These are phyloP conservation scores for Mortierella sp. DNA, from an alignment of 371 early-diverging fungal species.

Conservation along the genomic window DNA sequence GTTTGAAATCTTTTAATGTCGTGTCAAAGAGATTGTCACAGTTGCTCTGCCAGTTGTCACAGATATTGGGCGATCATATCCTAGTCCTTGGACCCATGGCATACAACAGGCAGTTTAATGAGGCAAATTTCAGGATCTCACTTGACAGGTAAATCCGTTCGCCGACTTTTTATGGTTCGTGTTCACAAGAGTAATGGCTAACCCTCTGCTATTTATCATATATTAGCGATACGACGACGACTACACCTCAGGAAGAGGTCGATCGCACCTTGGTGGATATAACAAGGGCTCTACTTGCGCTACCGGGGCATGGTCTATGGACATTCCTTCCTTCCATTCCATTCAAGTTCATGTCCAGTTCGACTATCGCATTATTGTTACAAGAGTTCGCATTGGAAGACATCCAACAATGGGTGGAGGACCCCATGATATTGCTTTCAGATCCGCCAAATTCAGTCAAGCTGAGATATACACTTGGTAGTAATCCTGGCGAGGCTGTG, in stretches of 20 bases:
- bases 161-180: not conserved
- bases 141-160: conserved; percentile 24
- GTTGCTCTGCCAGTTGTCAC: conserved; percentile 56
- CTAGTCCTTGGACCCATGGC: conserved; percentile 42
- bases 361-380: conserved; percentile 54
- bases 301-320: conserved; percentile 56
- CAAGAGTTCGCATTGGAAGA: conserved; percentile 42
- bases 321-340: conserved; percentile 66
- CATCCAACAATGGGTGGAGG: conserved; percentile 22
- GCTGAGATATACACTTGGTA: conserved; percentile 41
- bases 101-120: not conserved
- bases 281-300: conserved; percentile 36
- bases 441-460: conserved; percentile 36
- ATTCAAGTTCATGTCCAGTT: conserved; percentile 60
- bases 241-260: conserved; percentile 20
- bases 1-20: conserved; percentile 11
- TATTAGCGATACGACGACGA: conserved; percentile 12
- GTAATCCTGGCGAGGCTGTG: conserved; percentile 40
- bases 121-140: conserved; percentile 2
- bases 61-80: conserved; percentile 48
- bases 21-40: conserved; percentile 63
- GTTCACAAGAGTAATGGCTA: not conserved
- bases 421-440: conserved; percentile 23
- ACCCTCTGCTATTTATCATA: not conserved
- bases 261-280: conserved; percentile 30